Evolutionary conservation across 2,329 filamentous ascomycete species (phyloP).

Genomic region (Botrytis hyacinthi): DNA sequence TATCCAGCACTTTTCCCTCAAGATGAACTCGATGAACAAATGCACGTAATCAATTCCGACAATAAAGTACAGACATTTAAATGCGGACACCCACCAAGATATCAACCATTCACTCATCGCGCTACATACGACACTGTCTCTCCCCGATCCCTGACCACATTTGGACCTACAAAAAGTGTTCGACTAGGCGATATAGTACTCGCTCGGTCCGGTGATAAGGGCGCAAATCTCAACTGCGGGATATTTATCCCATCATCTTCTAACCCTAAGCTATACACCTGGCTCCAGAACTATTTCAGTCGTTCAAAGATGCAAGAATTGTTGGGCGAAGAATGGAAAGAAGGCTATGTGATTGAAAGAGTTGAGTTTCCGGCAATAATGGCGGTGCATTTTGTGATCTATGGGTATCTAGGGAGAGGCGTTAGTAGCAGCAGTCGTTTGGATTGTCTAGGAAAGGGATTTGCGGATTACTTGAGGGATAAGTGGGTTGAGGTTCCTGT

Average conservation of each 20-base stretch:
- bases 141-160: neutral
- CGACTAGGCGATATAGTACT: neutral
- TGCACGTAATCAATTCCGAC: neutral
- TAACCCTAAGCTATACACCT: neutral
- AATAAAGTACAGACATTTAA: neutral
- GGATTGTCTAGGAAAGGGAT: neutral
- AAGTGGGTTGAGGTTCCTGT: neutral
- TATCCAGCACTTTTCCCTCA: neutral
- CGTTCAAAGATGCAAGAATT: neutral
- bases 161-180: neutral
- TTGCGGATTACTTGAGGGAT: neutral
- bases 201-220: neutral
- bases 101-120: neutral
- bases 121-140: neutral
- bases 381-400: neutral
- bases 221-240: neutral
- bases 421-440: neutral
- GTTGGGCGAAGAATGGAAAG: neutral
- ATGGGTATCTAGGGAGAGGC: neutral
- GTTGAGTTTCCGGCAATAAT: neutral
- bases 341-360: neutral
- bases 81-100: neutral
- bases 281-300: neutral
- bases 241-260: neutral
- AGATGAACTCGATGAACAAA: neutral